These are phyloP conservation scores for Kuraishia borneana DNA, from an alignment of 805 yeast species.

Conservation along the genomic window DNA sequence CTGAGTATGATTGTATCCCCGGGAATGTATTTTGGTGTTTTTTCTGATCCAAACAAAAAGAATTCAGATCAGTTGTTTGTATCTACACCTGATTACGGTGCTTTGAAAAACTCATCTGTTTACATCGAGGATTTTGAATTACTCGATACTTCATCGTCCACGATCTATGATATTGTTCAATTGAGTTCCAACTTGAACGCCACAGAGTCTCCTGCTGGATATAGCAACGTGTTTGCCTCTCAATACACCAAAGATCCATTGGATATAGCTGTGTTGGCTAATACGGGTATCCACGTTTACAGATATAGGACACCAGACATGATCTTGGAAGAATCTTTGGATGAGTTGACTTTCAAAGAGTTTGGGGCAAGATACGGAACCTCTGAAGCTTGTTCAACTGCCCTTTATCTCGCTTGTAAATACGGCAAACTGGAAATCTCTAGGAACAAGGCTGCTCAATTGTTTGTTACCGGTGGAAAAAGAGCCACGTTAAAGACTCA, in stretches of 20 bases:
- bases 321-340: constrained; percentile 53
- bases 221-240: constrained; percentile 76
- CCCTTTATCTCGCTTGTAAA: constrained; percentile 75
- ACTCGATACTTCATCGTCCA: constrained; percentile 40
- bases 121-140: constrained; percentile 77
- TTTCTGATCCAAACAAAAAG: constrained; percentile 14
- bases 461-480: constrained; percentile 43
- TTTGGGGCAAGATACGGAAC: constrained; percentile 75
- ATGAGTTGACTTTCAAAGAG: constrained; percentile 53
- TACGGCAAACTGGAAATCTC: constrained; percentile 43
- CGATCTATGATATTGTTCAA: constrained; percentile 64
- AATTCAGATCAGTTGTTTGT: constrained; percentile 47
- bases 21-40: constrained; percentile 72
- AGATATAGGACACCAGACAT: constrained; percentile 74
- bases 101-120: constrained; percentile 59
- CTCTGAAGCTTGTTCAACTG: constrained; percentile 83
- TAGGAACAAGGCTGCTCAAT: constrained; percentile 35
- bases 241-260: constrained; percentile 63
- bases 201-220: constrained; percentile 66
- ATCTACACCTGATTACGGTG: constrained; percentile 78
- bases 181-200: constrained; percentile 63
- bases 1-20: constrained; percentile 64
- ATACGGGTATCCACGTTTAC: constrained; percentile 64
- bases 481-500: constrained; percentile 29
- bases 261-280: constrained; percentile 74